A percentile compares a stretch with the other conserved stretches of the same genome.
Evolutionary conservation across 345 rosid genomes (phyloP).

Genomic region (Conringia planisiliqua): DNA sequence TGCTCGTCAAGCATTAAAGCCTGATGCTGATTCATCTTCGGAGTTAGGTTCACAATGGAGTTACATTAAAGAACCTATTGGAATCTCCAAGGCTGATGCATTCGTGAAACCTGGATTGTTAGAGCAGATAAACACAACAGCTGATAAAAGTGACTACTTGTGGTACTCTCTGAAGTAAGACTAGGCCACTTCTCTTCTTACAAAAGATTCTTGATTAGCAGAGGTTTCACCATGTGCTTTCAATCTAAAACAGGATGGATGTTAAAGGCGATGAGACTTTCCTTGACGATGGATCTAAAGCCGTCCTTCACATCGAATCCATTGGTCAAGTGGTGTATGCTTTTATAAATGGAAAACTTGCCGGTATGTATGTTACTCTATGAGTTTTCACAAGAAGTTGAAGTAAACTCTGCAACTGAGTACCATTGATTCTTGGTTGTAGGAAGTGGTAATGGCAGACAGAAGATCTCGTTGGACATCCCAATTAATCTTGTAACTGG

Average conservation of each 20-base stretch:
- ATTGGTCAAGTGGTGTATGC: conserved; percentile 83
- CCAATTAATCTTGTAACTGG: conserved; percentile 61
- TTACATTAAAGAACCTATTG: conserved; percentile 76
- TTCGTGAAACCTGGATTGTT: conserved; percentile 60
- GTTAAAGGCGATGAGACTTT: conserved; percentile 53
- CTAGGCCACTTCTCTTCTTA: background rate
- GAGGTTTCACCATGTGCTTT: conserved; percentile 2
- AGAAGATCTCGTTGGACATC: conserved; percentile 59
- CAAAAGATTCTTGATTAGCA: background rate
- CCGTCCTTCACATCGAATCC: conserved; percentile 72
- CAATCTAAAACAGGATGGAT: conserved; percentile 37
- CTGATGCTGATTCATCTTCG: conserved; percentile 42
- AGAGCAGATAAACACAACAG: conserved; percentile 87
- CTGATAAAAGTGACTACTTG: conserved; percentile 81
- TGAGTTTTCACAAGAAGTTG: background rate
- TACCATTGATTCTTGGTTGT: conserved; percentile 17
- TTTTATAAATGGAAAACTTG: conserved; percentile 73
- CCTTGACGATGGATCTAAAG: conserved; percentile 65
- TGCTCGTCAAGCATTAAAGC: conserved; percentile 41
- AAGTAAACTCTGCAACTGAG: background rate
- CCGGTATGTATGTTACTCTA: conserved; percentile 41
- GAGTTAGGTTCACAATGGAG: conserved; percentile 64
- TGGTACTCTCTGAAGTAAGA: conserved; percentile 88
- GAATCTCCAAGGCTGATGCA: conserved; percentile 66
- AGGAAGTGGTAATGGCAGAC: conserved; percentile 63